phyloP scores from a whole-genome alignment of 2,329 filamentous ascomycete genomes.

The Botrytis pseudocinerea region DNA sequence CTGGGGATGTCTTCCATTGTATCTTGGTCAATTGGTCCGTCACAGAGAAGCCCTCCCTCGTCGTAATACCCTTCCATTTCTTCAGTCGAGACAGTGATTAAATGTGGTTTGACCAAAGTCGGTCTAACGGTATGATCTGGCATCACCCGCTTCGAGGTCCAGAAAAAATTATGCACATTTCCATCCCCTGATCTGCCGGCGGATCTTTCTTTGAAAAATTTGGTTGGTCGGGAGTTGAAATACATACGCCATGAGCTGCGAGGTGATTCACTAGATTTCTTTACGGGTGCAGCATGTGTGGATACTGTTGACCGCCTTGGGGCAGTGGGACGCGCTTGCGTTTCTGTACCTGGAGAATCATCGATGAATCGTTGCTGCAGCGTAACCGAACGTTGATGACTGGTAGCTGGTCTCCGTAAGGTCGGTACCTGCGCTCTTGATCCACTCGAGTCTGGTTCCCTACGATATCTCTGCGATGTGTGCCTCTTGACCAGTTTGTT shows the following conservation, averaged over 20 bases:
- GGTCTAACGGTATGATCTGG: constrained; percentile 35
- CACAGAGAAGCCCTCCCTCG: constrained; percentile 34
- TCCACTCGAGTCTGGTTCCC: constrained; percentile 48
- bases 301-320: constrained; percentile 24
- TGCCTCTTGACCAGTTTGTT: constrained; percentile 80
- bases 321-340: constrained; percentile 26
- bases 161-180: constrained; percentile 30
- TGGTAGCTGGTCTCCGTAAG: constrained; percentile 73
- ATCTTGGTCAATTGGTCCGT: constrained; percentile 32
- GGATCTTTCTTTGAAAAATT: constrained; percentile 36
- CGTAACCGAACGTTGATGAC: constrained; percentile 73
- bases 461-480: constrained; percentile 54
- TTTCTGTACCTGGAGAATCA: constrained; percentile 31
- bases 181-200: constrained; percentile 36
- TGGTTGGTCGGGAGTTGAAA: constrained; percentile 40
- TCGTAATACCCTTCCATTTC: constrained; percentile 29
- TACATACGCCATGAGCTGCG: constrained; percentile 38
- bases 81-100: constrained; percentile 32
- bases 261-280: constrained; percentile 30
- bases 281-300: constrained; percentile 28
- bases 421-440: constrained; percentile 63
- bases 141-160: constrained; percentile 38
- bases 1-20: constrained; percentile 1
- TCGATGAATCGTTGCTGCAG: constrained; percentile 53
- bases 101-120: constrained; percentile 39